phyloP scores from a whole-genome alignment of 805 yeast species.

The Candida ulmi region DNA sequence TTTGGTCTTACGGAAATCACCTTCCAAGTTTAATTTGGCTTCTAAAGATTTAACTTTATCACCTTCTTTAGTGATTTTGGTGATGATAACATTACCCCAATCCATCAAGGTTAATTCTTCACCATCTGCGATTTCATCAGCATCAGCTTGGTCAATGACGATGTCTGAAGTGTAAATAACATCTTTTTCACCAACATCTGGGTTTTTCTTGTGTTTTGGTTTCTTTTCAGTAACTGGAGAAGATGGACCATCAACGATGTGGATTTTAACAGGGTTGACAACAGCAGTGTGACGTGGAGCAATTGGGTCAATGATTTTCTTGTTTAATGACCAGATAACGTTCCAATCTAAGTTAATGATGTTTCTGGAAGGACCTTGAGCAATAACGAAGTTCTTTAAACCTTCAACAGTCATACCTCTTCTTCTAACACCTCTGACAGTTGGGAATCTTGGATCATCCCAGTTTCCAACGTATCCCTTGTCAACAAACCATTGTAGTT shows the following conservation, averaged over 20 bases:
- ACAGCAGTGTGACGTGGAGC: slow-evolving; percentile 95
- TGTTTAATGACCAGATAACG: slow-evolving; percentile 95
- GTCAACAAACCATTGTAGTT: slow-evolving; percentile 98
- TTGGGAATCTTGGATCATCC: slow-evolving; percentile 99
- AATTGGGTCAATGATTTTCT: slow-evolving; percentile 93
- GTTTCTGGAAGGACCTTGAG: slow-evolving; percentile 98
- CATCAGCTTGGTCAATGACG: slow-evolving; percentile 83
- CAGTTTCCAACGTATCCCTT: slow-evolving; percentile 81
- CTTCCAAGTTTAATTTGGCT: slow-evolving; percentile 83
- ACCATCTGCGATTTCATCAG: slow-evolving; percentile 63
- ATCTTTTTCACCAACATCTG: slow-evolving; percentile 81
- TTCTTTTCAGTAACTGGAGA: slow-evolving; percentile 59
- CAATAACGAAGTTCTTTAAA: slow-evolving; percentile 82
- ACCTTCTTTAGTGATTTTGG: slow-evolving; percentile 61
- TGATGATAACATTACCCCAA: slow-evolving; percentile 92
- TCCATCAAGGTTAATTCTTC: slow-evolving; percentile 98
- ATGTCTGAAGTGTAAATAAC: slow-evolving; percentile 61
- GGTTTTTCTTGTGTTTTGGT: slow-evolving; percentile 93
- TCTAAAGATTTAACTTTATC: slow-evolving; percentile 54
- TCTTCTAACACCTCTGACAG: slow-evolving; percentile 98
- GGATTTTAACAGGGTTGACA: slow-evolving; percentile 65
- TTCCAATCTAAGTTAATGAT: slow-evolving; percentile 97
- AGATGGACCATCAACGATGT: slow-evolving; percentile 64
- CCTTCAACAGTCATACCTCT: slow-evolving; percentile 99
- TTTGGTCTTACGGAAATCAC: slow-evolving; percentile 95